Percentiles rank a stretch among this genome's conserved stretches.
Evolutionary conservation across 164 flowering plant species (phyloP).

Genomic region (Hamamelis virginiana): DNA sequence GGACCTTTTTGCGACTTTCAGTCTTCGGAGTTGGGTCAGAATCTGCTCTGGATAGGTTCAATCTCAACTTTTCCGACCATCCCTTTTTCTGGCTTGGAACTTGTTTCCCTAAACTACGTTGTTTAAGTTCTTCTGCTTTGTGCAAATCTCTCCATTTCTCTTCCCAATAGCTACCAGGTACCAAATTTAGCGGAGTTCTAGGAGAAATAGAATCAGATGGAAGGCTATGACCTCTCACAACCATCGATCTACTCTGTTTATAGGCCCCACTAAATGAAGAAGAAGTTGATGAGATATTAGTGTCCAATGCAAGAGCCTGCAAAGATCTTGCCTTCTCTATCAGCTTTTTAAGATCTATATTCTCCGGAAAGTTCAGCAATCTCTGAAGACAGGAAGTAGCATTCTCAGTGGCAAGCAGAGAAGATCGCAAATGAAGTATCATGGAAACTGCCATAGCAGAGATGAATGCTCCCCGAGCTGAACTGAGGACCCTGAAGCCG

Average conservation of each 20-base stretch:
- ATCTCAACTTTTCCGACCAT: conserved; percentile 53
- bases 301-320: conserved; percentile 58
- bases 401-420: conserved; percentile 86
- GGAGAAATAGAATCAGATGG: conserved; percentile 56
- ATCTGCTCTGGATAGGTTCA: conserved; percentile 57
- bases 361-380: conserved; percentile 72
- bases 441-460: conserved; percentile 85
- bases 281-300: conserved; percentile 26
- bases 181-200: conserved; percentile 43
- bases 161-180: conserved; percentile 95
- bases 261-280: conserved; percentile 20
- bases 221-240: conserved; percentile 47
- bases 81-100: conserved; percentile 40
- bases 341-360: conserved; percentile 54
- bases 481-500: conserved; percentile 41
- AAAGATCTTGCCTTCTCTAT: conserved; percentile 78
- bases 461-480: conserved; percentile 77
- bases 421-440: conserved; percentile 79
- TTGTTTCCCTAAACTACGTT: conserved; percentile 28
- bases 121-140: conserved; percentile 57
- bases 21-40: conserved; percentile 63
- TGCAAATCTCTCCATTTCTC: conserved; percentile 86
- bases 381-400: conserved; percentile 87
- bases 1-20: conserved; percentile 25
- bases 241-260: conserved; percentile 36